Evolutionary conservation across 208 protist species (phyloP).

Genomic region (Paratrypanosoma confusum): DNA sequence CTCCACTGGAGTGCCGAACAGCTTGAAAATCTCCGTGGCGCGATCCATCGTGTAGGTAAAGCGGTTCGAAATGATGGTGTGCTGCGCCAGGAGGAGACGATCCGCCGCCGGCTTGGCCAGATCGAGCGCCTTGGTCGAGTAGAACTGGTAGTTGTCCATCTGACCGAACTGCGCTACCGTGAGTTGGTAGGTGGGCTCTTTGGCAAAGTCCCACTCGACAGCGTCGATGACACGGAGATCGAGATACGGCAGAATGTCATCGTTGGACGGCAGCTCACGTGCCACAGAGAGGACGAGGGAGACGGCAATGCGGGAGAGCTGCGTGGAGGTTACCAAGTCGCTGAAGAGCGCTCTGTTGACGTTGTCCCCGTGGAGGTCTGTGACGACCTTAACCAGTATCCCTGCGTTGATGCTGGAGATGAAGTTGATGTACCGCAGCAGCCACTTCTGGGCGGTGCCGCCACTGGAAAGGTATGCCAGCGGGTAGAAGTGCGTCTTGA

Average conservation of each 20-base stretch:
- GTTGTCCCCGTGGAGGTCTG: not conserved
- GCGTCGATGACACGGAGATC: slow-evolving; percentile 1
- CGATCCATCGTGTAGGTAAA: not conserved
- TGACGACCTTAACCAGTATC: not conserved
- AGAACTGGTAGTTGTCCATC: slow-evolving; percentile 6
- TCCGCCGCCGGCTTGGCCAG: slow-evolving; percentile 1
- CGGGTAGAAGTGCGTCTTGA: slow-evolving; percentile 5
- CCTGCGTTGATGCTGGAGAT: not conserved
- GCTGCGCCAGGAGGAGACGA: slow-evolving; percentile 2
- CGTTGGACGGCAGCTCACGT: slow-evolving; percentile 4
- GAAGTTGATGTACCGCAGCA: not conserved
- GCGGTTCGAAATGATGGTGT: slow-evolving; percentile 10
- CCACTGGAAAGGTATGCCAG: slow-evolving; percentile 7
- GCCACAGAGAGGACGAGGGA: slow-evolving; percentile 5
- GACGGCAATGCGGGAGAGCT: slow-evolving; percentile 4
- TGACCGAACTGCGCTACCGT: slow-evolving; percentile 3
- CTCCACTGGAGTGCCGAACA: not conserved
- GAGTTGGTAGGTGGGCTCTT: slow-evolving; percentile 8
- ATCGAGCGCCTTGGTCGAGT: slow-evolving; percentile 7
- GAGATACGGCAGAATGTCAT: not conserved
- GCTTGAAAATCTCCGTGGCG: not conserved
- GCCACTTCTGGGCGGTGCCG: slow-evolving; percentile 7
- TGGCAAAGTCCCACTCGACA: slow-evolving; percentile 11
- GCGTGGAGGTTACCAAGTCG: not conserved
- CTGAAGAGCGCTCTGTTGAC: not conserved